Evolutionary conservation across 495 filamentous ascomycete genomes (phyloP).

Genomic region (Penicillium herquei): DNA sequence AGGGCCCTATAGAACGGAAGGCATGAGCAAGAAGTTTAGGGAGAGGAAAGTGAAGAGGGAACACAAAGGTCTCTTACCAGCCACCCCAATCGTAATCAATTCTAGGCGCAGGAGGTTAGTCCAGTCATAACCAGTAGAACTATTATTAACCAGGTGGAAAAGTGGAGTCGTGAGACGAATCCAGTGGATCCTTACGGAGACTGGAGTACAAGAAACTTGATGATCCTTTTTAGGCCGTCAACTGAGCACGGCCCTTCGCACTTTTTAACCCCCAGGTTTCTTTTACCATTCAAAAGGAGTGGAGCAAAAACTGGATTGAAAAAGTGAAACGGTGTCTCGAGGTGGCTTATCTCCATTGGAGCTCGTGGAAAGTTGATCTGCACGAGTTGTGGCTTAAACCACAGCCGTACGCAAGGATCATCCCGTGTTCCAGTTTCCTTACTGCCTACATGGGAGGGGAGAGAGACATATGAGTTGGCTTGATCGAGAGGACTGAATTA

Average conservation of each 20-base stretch:
- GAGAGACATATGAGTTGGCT: background rate
- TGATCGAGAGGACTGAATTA: background rate
- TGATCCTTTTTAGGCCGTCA: background rate
- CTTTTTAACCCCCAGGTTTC: no score
- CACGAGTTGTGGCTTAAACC: conserved; percentile 1
- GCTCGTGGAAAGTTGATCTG: conserved; percentile 4
- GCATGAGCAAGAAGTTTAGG: conserved; percentile 17
- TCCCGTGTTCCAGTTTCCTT: background rate
- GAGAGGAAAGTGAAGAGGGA: conserved; percentile 10
- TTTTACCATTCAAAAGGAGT: no score
- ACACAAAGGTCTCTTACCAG: conserved; percentile 9
- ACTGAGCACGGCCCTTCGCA: background rate
- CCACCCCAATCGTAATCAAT: conserved; percentile 9
- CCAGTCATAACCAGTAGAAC: background rate
- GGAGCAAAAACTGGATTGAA: background rate
- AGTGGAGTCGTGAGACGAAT: conserved; percentile 13
- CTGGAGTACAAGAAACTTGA: background rate
- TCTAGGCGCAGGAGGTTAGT: conserved; percentile 16
- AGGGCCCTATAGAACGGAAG: conserved; percentile 19
- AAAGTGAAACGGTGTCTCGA: conserved; percentile 5
- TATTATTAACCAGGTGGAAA: conserved; percentile 15
- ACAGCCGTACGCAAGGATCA: background rate
- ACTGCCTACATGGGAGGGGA: background rate
- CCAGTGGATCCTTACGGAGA: conserved; percentile 3
- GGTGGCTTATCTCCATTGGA: background rate